Evolutionary conservation across 495 filamentous ascomycete species (phyloP).

Genomic region (Podospora pseudopauciseta): DNA sequence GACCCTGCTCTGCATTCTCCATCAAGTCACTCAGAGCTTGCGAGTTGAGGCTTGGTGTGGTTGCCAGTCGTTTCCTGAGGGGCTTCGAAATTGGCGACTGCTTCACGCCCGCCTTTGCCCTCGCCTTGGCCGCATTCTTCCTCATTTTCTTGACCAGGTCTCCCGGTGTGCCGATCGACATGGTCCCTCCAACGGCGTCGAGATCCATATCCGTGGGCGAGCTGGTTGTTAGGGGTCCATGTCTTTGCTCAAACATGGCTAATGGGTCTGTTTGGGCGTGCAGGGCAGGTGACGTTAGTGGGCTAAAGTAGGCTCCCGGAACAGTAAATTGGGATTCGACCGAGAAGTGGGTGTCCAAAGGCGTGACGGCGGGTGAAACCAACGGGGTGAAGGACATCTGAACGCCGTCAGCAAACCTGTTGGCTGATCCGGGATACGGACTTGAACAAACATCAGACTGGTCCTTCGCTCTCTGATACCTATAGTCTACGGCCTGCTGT

Average conservation of each 20-base stretch:
- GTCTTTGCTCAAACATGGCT: constrained; percentile 41
- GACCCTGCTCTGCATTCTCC: constrained; percentile 31
- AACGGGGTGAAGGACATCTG: constrained; percentile 91
- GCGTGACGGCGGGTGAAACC: constrained; percentile 91
- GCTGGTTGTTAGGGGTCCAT: constrained; percentile 36
- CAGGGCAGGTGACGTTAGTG: constrained; percentile 85
- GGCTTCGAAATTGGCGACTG: constrained; percentile 87
- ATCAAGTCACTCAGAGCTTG: constrained; percentile 53
- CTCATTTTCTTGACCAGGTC: constrained; percentile 47
- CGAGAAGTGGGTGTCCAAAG: constrained; percentile 78
- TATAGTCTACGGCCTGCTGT: constrained; percentile 63
- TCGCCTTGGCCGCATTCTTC: constrained; percentile 45
- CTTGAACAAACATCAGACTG: constrained; percentile 68
- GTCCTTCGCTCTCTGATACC: constrained; percentile 65
- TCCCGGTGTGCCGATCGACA: constrained; percentile 34
- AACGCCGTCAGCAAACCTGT: constrained; percentile 30
- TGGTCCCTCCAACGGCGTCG: constrained; percentile 28
- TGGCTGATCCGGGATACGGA: constrained; percentile 9
- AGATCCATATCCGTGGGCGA: constrained; percentile 48
- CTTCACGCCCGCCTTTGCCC: constrained; percentile 52
- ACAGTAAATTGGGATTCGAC: constrained; percentile 74
- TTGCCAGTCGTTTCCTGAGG: constrained; percentile 58
- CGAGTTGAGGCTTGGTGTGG: constrained; percentile 54
- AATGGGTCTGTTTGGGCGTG: constrained; percentile 66
- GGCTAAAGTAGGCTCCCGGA: constrained; percentile 89